Conservation (phyloP, 2,329 filamentous ascomycete species). For the Ascochyta rabiei region DNA sequence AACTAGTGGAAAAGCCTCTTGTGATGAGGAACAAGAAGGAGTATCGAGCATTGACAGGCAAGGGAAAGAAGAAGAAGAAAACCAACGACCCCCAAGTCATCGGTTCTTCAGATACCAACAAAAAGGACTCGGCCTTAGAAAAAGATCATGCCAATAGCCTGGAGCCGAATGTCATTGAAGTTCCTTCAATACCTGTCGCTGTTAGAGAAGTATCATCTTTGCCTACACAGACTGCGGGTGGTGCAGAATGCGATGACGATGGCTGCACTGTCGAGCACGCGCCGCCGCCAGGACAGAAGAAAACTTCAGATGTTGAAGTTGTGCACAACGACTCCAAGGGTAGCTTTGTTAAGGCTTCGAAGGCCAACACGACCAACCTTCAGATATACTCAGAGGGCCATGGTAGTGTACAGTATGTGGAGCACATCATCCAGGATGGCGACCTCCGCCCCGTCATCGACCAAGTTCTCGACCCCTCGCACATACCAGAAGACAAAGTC, state of each 20-base stretch:
- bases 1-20: slow-evolving; percentile 73
- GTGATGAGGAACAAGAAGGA: slow-evolving; percentile 84
- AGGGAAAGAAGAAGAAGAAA: slow-evolving; percentile 50
- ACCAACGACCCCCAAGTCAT: slow-evolving; percentile 26
- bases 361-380: slow-evolving; percentile 40
- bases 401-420: slow-evolving; percentile 77
- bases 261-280: slow-evolving; percentile 16
- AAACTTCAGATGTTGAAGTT: not conserved
- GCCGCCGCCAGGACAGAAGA: not conserved
- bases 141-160: not conserved
- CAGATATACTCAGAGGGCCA: slow-evolving; percentile 63
- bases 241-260: slow-evolving; percentile 18
- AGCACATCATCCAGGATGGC: slow-evolving; percentile 74
- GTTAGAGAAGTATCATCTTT: not conserved
- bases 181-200: not conserved
- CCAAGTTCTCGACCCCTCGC: slow-evolving; percentile 60
- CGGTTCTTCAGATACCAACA: not conserved
- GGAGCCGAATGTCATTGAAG: not conserved
- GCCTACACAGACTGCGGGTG: not conserved
- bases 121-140: not conserved
- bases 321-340: slow-evolving; percentile 11
- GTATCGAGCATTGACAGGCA: slow-evolving; percentile 58
- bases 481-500: slow-evolving; percentile 32
- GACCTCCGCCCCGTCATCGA: slow-evolving; percentile 71
- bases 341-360: slow-evolving; percentile 5